phyloP scores from a whole-genome alignment of 2,329 filamentous ascomycete genomes.

The Thelonectria blattea region DNA sequence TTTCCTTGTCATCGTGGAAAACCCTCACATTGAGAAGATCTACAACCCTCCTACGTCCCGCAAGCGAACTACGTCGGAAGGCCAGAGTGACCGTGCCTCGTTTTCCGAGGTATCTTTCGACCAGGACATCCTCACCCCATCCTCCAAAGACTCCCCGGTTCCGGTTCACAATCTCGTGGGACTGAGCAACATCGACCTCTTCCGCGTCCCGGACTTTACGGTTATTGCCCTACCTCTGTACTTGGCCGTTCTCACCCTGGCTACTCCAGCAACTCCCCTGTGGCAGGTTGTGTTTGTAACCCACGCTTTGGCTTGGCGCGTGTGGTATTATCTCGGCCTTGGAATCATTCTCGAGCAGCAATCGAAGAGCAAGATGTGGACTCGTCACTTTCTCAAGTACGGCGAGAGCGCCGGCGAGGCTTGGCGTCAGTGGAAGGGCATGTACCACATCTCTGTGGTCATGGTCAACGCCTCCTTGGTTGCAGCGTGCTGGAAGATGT shows the following conservation, averaged over 20 bases:
- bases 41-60: conserved; percentile 90
- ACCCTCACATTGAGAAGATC: conserved; percentile 96
- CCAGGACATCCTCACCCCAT: conserved; percentile 31
- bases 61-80: conserved; percentile 52
- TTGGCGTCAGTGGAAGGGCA: conserved; percentile 97
- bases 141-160: conserved; percentile 55
- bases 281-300: conserved; percentile 81
- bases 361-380: conserved; percentile 92
- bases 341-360: conserved; percentile 85
- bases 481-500: conserved; percentile 96
- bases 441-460: conserved; percentile 91
- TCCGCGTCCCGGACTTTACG: conserved; percentile 84
- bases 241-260: conserved; percentile 72
- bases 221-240: conserved; percentile 79
- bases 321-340: conserved; percentile 91
- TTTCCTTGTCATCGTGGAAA: conserved; percentile 91
- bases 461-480: conserved; percentile 90
- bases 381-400: conserved; percentile 95
- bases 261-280: conserved; percentile 77
- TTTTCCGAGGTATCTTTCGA: conserved; percentile 36
- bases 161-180: conserved; percentile 86
- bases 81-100: conserved; percentile 39
- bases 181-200: conserved; percentile 82
- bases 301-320: conserved; percentile 81
- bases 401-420: conserved; percentile 90